phyloP scores from a whole-genome alignment of 768 basidiomycete genomes.

The Mycena albidolilacea region DNA sequence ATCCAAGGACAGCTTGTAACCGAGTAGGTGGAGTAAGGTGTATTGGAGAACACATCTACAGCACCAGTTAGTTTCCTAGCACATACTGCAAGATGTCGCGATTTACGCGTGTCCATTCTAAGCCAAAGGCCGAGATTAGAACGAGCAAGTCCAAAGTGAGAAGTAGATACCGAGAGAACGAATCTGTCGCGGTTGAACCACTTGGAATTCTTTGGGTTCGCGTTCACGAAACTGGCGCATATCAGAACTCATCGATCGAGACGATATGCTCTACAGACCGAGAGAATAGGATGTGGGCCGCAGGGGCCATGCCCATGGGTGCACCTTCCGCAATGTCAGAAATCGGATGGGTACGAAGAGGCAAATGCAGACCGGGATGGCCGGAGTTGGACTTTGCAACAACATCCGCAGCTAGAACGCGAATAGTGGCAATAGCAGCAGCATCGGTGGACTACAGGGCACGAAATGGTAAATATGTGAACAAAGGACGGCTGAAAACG shows the following conservation, averaged over 20 bases:
- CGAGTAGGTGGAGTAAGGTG: slow-evolving; percentile 90
- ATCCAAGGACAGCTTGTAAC: slow-evolving; percentile 92
- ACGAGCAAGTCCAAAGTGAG: neutral
- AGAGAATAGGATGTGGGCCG: slow-evolving; percentile 84
- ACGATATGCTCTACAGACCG: slow-evolving; percentile 58
- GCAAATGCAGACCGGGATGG: slow-evolving; percentile 26
- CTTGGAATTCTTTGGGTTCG: slow-evolving; percentile 90
- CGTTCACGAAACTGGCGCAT: slow-evolving; percentile 79
- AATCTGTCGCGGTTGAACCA: slow-evolving; percentile 99
- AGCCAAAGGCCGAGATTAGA: slow-evolving; percentile 32
- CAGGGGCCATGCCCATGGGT: slow-evolving; percentile 95
- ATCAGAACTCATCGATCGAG: slow-evolving; percentile 13
- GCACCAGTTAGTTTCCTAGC: slow-evolving; percentile 19
- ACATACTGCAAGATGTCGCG: neutral
- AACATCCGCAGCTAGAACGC: slow-evolving; percentile 64
- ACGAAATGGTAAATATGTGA: neutral
- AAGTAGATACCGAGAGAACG: slow-evolving; percentile 87
- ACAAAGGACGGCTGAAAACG: neutral
- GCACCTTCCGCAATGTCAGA: slow-evolving; percentile 87
- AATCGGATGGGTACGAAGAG: slow-evolving; percentile 79
- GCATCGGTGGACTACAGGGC: slow-evolving; percentile 8
- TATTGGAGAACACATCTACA: slow-evolving; percentile 93
- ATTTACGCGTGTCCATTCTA: slow-evolving; percentile 80
- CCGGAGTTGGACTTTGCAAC: slow-evolving; percentile 47
- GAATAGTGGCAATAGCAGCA: slow-evolving; percentile 31